Evolutionary conservation across 345 rosid genomes (phyloP).

Genomic region (rapeseed (Brassica napus)): DNA sequence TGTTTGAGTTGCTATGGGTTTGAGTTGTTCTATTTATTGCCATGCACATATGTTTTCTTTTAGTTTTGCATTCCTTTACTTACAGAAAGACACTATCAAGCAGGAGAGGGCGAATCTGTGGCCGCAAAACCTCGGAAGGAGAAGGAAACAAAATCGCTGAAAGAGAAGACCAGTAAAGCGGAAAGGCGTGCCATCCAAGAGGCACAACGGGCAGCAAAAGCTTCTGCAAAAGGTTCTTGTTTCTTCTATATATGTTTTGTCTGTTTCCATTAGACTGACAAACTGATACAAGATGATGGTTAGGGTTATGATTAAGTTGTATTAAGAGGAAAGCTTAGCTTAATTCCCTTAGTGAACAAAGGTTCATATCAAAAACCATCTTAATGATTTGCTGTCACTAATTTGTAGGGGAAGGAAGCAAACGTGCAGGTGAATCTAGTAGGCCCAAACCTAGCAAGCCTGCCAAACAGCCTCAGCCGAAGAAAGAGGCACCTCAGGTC

Average conservation of each 20-base stretch:
- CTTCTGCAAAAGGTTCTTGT: slow-evolving; percentile 41
- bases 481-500: slow-evolving; percentile 49
- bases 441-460: slow-evolving; percentile 46
- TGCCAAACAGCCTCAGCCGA: slow-evolving; percentile 52
- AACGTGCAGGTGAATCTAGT: slow-evolving; percentile 40
- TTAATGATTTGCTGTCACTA: slow-evolving; percentile 18
- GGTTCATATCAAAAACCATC: not conserved
- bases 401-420: slow-evolving; percentile 47
- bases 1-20: not conserved
- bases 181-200: slow-evolving; percentile 75
- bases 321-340: not conserved
- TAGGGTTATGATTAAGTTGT: not conserved
- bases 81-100: slow-evolving; percentile 17
- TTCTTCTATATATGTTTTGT: not conserved
- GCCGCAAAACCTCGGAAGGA: slow-evolving; percentile 43
- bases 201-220: slow-evolving; percentile 69
- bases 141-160: slow-evolving; percentile 43
- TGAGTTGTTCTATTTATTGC: slow-evolving; percentile 7
- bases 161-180: slow-evolving; percentile 67
- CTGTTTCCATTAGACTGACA: not conserved
- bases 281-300: not conserved
- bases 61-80: slow-evolving; percentile 19
- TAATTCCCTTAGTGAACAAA: not conserved
- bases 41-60: not conserved
- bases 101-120: slow-evolving; percentile 47